A percentile compares a stretch with the other conserved stretches of the same genome.
Evolutionary conservation across 2,329 filamentous ascomycete genomes (phyloP).

Genomic region (Fusarium illudens): DNA sequence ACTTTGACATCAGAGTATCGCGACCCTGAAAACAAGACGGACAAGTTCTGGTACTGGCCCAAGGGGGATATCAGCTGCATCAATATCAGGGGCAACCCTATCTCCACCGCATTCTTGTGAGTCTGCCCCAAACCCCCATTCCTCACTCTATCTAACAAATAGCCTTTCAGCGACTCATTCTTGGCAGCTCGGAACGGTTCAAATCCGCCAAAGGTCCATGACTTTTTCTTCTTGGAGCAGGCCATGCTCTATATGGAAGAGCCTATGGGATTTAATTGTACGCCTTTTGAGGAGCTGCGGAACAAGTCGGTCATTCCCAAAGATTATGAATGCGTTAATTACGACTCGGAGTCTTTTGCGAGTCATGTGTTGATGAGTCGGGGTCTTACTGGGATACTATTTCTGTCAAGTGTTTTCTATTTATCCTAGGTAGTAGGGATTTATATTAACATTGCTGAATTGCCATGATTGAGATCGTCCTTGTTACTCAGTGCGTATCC

Average conservation of each 20-base stretch:
- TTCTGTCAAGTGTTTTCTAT: background rate
- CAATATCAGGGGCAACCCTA: background rate
- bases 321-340: background rate
- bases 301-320: constrained; percentile 8
- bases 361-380: background rate
- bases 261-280: constrained; percentile 17
- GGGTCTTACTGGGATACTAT: background rate
- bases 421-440: background rate
- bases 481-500: background rate
- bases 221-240: constrained; percentile 6
- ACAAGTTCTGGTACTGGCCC: constrained; percentile 29
- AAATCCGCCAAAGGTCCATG: constrained; percentile 11
- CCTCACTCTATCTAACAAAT: rapidly evolving
- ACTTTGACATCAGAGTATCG: constrained; percentile 25
- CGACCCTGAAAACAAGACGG: background rate
- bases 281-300: constrained; percentile 19
- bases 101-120: constrained; percentile 27
- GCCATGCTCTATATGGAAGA: background rate
- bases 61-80: constrained; percentile 12
- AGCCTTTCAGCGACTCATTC: constrained; percentile 15
- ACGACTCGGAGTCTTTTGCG: background rate
- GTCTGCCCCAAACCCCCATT: background rate
- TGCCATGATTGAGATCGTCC: background rate
- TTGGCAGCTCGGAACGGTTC: constrained; percentile 9
- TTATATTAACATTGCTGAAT: background rate